Evolutionary conservation across 371 early-diverging fungal species (phyloP), one percentile per base, ranked within the genome.

Genomic region (Gilbertella persicaria): DNA sequence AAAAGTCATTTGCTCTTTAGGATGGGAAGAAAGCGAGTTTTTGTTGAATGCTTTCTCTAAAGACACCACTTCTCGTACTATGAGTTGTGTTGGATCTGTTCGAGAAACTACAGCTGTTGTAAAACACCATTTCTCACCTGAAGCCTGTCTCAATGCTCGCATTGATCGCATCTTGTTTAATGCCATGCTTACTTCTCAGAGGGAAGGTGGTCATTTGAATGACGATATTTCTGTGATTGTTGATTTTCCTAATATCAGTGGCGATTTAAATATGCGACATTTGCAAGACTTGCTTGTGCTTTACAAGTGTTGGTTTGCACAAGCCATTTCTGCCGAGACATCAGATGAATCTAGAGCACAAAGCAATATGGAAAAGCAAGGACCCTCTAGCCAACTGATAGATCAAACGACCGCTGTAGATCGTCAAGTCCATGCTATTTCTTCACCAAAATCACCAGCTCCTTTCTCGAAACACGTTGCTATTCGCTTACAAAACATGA

Each of bases 101-200:
- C 59, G 71, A 3, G 79, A 80, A 8, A 75, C 80, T 1, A 85
- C 85, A 3, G 86, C 82, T 2, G 64, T 81, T 23, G 76, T 92
- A 20, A 87, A 86, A 13, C 91, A 93, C 54, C 75, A 83, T 14
- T 93, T 90, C 56, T 93, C 94, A 7, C 91, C 91, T 10, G 91
- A 92, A 55, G 84, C 91, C 41, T 91, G 91, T 48, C 62, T 92
- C 38, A 69, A 69, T 28, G 78, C 80, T 7, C 81, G 77, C 38
- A 70, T 91, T 13, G 81, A 87, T 17, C 74, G 79, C 8, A 64
- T 84, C 44, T 52, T 75, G 30, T 81, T 85, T 45, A 87, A 83
- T 50, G 80, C 75, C 0, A 79, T 80, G 55, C 67, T 85, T 10
- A 80, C 73, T 24, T 80, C 81, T 0, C 73, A 71, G 42, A 50